phyloP scores from a whole-genome alignment of 2,329 filamentous ascomycete species.

The Chaetomium globosum region DNA sequence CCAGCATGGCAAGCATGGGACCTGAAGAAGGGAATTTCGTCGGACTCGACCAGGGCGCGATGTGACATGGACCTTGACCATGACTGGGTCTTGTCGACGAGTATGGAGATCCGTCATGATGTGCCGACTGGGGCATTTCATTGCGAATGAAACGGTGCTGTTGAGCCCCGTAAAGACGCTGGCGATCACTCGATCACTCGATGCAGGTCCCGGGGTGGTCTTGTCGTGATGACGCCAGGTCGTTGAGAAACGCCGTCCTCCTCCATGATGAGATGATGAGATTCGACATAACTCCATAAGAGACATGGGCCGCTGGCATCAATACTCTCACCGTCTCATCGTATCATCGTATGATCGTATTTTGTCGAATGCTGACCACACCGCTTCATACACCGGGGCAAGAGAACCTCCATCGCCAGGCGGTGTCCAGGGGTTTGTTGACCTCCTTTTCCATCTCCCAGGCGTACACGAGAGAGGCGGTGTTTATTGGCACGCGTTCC shows the following conservation, averaged over 20 bases:
- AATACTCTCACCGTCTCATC: not conserved
- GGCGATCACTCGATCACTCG: not conserved
- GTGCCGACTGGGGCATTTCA: not conserved
- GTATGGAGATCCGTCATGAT: not conserved
- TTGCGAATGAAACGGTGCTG: not conserved
- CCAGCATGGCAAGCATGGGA: not conserved
- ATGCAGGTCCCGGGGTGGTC: not conserved
- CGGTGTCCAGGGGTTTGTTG: slow-evolving; percentile 13
- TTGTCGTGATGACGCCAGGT: not conserved
- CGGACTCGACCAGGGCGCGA: not conserved
- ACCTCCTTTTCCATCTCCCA: not conserved
- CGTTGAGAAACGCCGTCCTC: not conserved
- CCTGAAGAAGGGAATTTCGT: not conserved
- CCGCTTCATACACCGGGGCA: not conserved
- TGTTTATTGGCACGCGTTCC: not conserved
- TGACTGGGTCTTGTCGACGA: not conserved
- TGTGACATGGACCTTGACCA: not conserved
- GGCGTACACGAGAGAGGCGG: not conserved
- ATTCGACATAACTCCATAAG: not conserved
- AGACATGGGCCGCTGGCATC: not conserved
- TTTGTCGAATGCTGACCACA: not conserved
- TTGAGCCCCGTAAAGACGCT: not conserved
- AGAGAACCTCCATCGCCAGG: not conserved
- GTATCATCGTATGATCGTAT: not conserved
- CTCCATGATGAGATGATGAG: not conserved